Evolutionary conservation across 495 filamentous ascomycete genomes (phyloP).

Genomic region (Darksidea phi): DNA sequence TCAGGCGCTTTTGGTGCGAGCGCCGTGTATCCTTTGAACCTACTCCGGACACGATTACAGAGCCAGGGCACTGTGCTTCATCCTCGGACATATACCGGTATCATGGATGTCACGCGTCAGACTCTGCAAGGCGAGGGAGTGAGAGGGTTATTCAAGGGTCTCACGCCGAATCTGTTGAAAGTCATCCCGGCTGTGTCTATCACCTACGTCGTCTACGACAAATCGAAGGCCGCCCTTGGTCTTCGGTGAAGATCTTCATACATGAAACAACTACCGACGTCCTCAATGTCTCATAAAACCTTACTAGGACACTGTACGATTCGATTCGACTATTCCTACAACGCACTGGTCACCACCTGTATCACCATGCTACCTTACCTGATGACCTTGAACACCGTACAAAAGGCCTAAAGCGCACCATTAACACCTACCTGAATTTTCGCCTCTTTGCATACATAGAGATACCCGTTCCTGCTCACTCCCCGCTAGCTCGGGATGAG

Average conservation of each 20-base stretch:
- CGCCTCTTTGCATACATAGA: not conserved
- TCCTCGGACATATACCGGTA: conserved; percentile 83
- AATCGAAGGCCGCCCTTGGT: conserved; percentile 75
- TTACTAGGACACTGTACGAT: too few species aligned
- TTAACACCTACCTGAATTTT: not conserved
- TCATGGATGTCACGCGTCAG: conserved; percentile 78
- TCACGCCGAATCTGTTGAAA: conserved; percentile 94
- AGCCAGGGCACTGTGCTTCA: conserved; percentile 91
- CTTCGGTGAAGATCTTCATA: conserved; percentile 53
- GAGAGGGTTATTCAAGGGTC: conserved; percentile 86
- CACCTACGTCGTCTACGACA: conserved; percentile 95
- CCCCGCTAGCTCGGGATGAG: not conserved
- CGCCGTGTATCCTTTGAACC: conserved; percentile 91
- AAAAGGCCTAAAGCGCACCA: not conserved
- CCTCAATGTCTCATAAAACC: not conserved
- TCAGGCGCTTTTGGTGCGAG: conserved; percentile 93
- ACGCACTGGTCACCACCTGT: not conserved
- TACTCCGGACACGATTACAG: conserved; percentile 89
- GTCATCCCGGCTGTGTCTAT: conserved; percentile 96
- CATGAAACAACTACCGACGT: not conserved
- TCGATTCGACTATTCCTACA: too few species aligned
- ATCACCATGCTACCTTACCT: not conserved
- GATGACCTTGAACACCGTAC: not conserved
- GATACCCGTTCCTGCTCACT: not conserved
- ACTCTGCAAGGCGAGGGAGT: conserved; percentile 82